A percentile compares a stretch with the other conserved stretches of the same genome.
Conservation (phyloP, 495 filamentous ascomycete genomes). For the Thermochaetoides thermophila region DNA sequence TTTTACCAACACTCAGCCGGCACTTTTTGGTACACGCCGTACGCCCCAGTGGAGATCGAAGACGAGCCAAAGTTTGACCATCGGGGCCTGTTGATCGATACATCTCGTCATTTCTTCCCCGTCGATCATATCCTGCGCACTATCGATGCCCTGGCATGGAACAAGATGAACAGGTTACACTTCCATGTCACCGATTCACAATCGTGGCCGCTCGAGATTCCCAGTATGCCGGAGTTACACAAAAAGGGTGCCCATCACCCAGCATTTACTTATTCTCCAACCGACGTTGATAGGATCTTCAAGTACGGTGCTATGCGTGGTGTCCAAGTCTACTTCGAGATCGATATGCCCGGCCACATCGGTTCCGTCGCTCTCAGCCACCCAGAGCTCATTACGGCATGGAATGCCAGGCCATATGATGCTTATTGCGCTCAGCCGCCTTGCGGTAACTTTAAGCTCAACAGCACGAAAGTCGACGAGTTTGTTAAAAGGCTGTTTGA, state of each 20-base stretch:
- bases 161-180: constrained; percentile 69
- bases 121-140: constrained; percentile 47
- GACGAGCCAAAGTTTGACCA: constrained; percentile 56
- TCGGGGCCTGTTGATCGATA: constrained; percentile 62
- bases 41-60: constrained; percentile 49
- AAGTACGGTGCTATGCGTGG: constrained; percentile 51
- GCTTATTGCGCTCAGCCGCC: constrained; percentile 61
- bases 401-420: constrained; percentile 51
- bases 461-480: constrained; percentile 44
- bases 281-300: constrained; percentile 47
- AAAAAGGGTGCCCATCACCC: constrained; percentile 51
- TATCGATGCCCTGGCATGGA: constrained; percentile 57
- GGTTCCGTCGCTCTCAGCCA: constrained; percentile 44
- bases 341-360: constrained; percentile 73
- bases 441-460: constrained; percentile 60
- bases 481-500: constrained; percentile 55
- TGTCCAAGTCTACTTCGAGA: constrained; percentile 60
- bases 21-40: constrained; percentile 43
- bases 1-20: constrained; percentile 52
- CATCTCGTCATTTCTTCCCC: constrained; percentile 49
- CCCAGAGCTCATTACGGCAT: constrained; percentile 61
- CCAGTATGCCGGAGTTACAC: constrained; percentile 52
- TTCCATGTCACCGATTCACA: constrained; percentile 70
- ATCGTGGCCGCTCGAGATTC: constrained; percentile 71
- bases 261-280: constrained; percentile 46